Conservation (phyloP, 2,329 filamentous ascomycete genomes). For the Fusarium temperatum region DNA sequence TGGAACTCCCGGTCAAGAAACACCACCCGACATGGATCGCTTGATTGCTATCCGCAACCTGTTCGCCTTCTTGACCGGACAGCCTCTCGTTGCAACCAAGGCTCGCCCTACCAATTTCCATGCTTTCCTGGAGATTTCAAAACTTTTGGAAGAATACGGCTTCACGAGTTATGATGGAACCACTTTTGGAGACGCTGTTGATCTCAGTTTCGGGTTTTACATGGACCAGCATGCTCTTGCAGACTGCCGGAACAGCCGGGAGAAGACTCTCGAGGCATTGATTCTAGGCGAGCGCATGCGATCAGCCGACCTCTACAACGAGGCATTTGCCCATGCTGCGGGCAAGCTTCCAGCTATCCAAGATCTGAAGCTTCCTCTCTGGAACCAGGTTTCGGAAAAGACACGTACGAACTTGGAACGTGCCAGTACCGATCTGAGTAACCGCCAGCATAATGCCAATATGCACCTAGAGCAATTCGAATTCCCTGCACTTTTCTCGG, state of each 20-base stretch:
- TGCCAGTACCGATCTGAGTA: constrained; percentile 80
- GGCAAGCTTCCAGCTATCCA: constrained; percentile 84
- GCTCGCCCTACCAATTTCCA: constrained; percentile 61
- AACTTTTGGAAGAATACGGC: constrained; percentile 64
- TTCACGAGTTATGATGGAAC: constrained; percentile 66
- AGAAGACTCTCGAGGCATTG: constrained; percentile 89
- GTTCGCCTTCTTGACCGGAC: constrained; percentile 71
- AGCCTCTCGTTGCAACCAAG: constrained; percentile 69
- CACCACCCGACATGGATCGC: constrained; percentile 58
- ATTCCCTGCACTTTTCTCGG: constrained; percentile 88
- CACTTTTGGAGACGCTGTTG: constrained; percentile 67
- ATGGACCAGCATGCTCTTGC: constrained; percentile 79
- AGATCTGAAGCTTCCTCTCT: constrained; percentile 73
- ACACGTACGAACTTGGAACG: constrained; percentile 85
- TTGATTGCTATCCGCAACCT: constrained; percentile 70
- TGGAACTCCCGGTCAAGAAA: constrained; percentile 45
- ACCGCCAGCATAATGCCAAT: constrained; percentile 75
- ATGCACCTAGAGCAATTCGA: constrained; percentile 85
- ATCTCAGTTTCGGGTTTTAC: constrained; percentile 76
- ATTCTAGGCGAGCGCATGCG: constrained; percentile 90
- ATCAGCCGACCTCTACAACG: constrained; percentile 83
- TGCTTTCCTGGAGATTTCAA: constrained; percentile 63
- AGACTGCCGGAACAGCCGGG: constrained; percentile 82
- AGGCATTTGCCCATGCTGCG: constrained; percentile 90
- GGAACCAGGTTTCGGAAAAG: constrained; percentile 71